A percentile compares a stretch with the other conserved stretches of the same genome.
These are phyloP conservation scores for Aspergillus alliaceus DNA, from an alignment of 2,329 filamentous ascomycete genomes.

Conservation along the genomic window DNA sequence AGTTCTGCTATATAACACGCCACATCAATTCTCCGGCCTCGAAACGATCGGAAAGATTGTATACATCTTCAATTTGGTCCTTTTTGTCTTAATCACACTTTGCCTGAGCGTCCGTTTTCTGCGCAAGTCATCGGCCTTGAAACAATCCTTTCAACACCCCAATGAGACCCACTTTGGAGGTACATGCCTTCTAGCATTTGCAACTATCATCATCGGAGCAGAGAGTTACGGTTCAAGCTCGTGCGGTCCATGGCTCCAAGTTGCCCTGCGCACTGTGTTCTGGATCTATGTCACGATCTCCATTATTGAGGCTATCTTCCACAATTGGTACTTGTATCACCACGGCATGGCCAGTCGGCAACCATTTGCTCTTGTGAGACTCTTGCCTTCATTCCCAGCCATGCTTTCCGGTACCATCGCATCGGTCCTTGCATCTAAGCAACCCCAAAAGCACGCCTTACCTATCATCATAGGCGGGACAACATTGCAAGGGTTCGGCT, in stretches of 20 bases:
- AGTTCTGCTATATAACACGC: conserved; percentile 57
- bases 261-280: conserved; percentile 61
- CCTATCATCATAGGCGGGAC: conserved; percentile 47
- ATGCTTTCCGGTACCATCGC: conserved; percentile 43
- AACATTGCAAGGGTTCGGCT: conserved; percentile 48
- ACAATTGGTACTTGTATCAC: conserved; percentile 9
- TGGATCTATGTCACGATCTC: conserved; percentile 63
- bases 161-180: conserved; percentile 65
- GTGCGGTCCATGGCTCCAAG: conserved; percentile 56
- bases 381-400: conserved; percentile 22
- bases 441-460: conserved; percentile 33
- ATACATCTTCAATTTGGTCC: conserved; percentile 63
- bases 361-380: neutral
- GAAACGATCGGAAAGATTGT: conserved; percentile 62
- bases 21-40: conserved; percentile 63
- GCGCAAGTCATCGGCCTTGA: conserved; percentile 51
- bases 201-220: conserved; percentile 64
- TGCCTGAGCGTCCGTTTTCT: conserved; percentile 60
- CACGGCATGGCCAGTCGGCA: neutral
- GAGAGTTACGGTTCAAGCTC: conserved; percentile 62
- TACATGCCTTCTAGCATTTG: conserved; percentile 57
- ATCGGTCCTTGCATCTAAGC: conserved; percentile 28
- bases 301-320: conserved; percentile 6
- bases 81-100: conserved; percentile 58
- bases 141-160: conserved; percentile 57